Evolutionary conservation across 2,329 filamentous ascomycete species (phyloP).

Genomic region (Penicillium griseofulvum): DNA sequence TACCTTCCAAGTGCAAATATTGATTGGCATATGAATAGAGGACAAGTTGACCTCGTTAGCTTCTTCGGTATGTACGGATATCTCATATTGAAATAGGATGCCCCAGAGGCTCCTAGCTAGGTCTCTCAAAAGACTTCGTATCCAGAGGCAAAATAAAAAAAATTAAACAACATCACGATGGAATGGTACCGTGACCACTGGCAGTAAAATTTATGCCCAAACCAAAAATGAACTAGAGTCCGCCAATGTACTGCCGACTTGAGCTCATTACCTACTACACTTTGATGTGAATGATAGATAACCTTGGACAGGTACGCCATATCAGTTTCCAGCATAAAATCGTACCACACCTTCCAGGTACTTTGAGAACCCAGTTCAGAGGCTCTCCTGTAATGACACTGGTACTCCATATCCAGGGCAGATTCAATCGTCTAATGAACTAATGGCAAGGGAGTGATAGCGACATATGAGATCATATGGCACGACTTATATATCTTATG

Average conservation of each 20-base stretch:
- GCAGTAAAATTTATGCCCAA: not conserved
- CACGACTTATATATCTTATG: not conserved
- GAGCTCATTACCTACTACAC: not conserved
- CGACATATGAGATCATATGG: not conserved
- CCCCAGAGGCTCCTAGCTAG: not conserved
- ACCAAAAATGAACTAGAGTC: not conserved
- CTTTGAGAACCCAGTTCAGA: not conserved
- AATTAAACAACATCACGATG: not conserved
- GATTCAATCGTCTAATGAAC: not conserved
- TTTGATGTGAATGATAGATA: not conserved
- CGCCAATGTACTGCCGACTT: not conserved
- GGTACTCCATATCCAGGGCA: not conserved
- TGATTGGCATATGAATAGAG: not conserved
- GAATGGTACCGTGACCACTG: not conserved
- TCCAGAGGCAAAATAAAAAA: not conserved
- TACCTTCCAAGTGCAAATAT: not conserved
- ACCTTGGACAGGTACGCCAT: not conserved
- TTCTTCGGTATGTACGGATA: not conserved
- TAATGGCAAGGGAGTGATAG: not conserved
- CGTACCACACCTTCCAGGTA: not conserved
- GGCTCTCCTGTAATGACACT: not conserved
- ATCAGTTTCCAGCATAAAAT: not conserved
- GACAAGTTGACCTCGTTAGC: not conserved
- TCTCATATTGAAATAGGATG: too few species aligned
- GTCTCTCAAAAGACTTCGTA: not conserved